Evolutionary conservation across 202 grass and related monocot species (phyloP).

Genomic region (Schoenoplectus triqueter): DNA sequence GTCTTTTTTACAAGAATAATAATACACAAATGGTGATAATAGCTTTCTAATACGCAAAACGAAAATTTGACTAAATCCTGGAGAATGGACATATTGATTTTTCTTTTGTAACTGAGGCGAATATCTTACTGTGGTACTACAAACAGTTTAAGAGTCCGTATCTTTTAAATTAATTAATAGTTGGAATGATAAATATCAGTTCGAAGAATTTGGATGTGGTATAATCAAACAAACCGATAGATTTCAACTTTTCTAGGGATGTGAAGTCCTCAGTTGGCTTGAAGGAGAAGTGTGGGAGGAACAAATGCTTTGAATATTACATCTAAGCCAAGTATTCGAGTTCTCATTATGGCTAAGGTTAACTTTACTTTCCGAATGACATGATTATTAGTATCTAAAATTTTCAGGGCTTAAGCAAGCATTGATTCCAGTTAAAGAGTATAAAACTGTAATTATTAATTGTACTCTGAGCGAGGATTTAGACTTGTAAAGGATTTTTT

Average conservation of each 20-base stretch:
- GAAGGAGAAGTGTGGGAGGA: not conserved
- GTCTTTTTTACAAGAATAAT: too few species aligned
- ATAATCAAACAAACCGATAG: not conserved
- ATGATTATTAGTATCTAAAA: conserved; percentile 33
- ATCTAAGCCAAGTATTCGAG: conserved; percentile 12
- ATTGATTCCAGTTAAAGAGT: conserved; percentile 25
- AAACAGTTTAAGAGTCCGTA: not conserved
- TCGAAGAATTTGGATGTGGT: not conserved
- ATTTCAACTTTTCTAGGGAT: not conserved
- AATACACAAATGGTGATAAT: too few species aligned
- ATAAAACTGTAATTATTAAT: not conserved
- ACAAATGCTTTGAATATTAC: conserved; percentile 36
- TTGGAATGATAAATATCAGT: not conserved
- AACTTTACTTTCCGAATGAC: conserved; percentile 24
- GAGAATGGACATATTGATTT: not conserved
- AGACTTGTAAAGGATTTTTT: not conserved
- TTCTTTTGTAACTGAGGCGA: not conserved
- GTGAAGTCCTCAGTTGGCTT: not conserved
- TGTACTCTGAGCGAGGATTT: not conserved
- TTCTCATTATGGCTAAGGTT: conserved; percentile 7
- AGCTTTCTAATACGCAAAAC: too few species aligned
- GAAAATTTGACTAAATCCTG: not conserved
- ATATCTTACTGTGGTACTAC: not conserved
- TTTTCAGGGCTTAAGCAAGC: conserved; percentile 27
- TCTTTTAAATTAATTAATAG: not conserved